Base-by-base conservation (phyloP, 495 filamentous ascomycete genomes). In the Penicillium waksmanii region DNA sequence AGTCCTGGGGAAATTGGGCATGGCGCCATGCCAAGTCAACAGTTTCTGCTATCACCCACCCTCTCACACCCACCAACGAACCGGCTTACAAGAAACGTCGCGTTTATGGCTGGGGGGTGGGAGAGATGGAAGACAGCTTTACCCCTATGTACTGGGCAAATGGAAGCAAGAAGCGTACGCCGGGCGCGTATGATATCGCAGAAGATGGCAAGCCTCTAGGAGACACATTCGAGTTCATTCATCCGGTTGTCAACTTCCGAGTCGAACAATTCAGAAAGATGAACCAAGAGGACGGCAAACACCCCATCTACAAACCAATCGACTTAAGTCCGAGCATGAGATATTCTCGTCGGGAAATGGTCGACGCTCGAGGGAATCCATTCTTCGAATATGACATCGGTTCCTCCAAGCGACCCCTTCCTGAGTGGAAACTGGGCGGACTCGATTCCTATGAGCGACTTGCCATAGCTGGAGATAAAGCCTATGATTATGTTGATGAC, bases 381-480 rank as follows among this genome's bases (percentile, higher is more conserved):
- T 23, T 18, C 18, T 62, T 53, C 33, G 64, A 57, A n/a, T 67
- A 69, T 35, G 35, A 60, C 4, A 50, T 69, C 11, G 61, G 64
- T 0, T 31, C 40, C 33, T 52, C 31, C 0, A 33, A 51, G 7
- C 55, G 46, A 3, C 38, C 59, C 6, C 9, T 69, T 1, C 55
- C 58, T 2, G 66, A 69, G 33, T 69, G 66, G 64, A 58, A 48
- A 15, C 47, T 69, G 18, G 66, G 66, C 15, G 66, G 58, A 2
- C 4, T 56, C 23, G 66, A 65, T 19, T 67, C 56, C 7, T 69
- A 62, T 43, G 66, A 69, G 27, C 60, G 66, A 4, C 44, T 66
- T 12, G 55, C 61, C 1, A 67, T 69, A 18, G 36, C 58, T 11
- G 53, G 64, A n/a, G 36, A 60, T 17, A 33, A 33, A 0, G 66